A percentile compares a stretch with the other conserved stretches of the same genome.
Conservation (phyloP, 108 stramenopile species). For the Nannochloropsis salina region DNA sequence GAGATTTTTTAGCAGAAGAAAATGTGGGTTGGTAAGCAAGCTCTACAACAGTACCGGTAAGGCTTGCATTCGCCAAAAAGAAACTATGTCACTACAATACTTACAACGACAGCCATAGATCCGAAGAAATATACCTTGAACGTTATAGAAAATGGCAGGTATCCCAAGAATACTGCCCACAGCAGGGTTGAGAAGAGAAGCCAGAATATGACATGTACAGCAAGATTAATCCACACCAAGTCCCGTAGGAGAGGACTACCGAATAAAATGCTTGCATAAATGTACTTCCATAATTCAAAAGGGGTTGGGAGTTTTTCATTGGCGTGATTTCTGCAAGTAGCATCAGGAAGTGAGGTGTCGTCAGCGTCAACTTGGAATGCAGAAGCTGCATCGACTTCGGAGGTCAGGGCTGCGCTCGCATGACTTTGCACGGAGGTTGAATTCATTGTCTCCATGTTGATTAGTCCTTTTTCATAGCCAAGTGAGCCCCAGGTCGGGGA, state of each 20-base stretch:
- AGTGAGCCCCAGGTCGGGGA: too few species aligned
- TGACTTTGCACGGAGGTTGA: too few species aligned
- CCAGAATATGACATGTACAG: background rate
- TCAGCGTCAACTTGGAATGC: too few species aligned
- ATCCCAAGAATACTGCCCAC: conserved; percentile 5
- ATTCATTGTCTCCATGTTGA: too few species aligned
- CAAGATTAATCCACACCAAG: background rate
- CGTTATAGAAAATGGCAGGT: background rate
- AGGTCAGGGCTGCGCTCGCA: too few species aligned
- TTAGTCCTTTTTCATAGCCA: too few species aligned
- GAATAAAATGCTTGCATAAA: background rate
- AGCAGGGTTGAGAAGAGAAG: background rate
- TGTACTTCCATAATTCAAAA: background rate
- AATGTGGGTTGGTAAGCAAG: background rate
- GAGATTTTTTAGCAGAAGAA: background rate
- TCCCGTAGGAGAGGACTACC: background rate
- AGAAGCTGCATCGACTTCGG: too few species aligned
- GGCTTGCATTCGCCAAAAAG: too few species aligned
- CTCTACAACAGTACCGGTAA: background rate
- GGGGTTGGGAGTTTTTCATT: conserved; percentile 1
- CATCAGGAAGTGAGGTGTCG: too few species aligned
- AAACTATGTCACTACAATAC: background rate
- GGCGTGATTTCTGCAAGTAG: background rate
- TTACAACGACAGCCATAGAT: background rate
- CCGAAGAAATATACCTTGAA: background rate